Evolutionary conservation across 371 early-diverging fungal genomes (phyloP).

Genomic region (Rozella allomycis): DNA sequence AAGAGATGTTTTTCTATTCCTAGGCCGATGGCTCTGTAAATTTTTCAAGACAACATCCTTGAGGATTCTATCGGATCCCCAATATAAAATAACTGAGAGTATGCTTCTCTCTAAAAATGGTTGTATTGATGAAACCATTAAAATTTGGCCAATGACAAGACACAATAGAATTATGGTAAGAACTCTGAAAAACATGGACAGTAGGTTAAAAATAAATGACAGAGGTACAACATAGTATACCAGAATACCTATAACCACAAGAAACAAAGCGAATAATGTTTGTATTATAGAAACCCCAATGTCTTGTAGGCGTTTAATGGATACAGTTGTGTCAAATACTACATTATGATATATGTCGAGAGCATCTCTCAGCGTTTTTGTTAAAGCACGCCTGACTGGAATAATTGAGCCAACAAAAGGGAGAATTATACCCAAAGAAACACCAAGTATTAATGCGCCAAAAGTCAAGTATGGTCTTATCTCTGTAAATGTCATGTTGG

Average conservation of each 20-base stretch:
- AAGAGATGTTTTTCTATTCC: conserved; percentile 8
- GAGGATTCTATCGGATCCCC: conserved; percentile 2
- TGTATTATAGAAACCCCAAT: conserved; percentile 4
- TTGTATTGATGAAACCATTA: conserved; percentile 6
- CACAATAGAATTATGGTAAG: conserved; percentile 7
- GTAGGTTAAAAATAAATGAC: conserved; percentile 4
- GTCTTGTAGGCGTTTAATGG: conserved; percentile 3
- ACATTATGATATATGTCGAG: conserved; percentile 8
- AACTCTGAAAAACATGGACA: conserved; percentile 7
- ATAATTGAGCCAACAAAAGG: conserved; percentile 9
- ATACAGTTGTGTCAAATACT: conserved; percentile 3
- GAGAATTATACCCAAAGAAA: conserved; percentile 5
- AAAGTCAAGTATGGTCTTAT: not conserved
- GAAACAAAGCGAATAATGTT: conserved; percentile 2
- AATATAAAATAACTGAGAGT: conserved; percentile 1
- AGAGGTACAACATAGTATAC: conserved; percentile 10
- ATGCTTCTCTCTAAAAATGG: conserved; percentile 1
- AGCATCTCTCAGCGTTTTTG: conserved; percentile 8
- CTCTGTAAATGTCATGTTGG: conserved; percentile 1
- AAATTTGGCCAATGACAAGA: conserved; percentile 6
- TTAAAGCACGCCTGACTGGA: conserved; percentile 6
- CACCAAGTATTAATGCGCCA: conserved; percentile 3
- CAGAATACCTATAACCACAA: conserved; percentile 7
- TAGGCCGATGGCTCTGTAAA: conserved; percentile 4
- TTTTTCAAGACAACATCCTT: conserved; percentile 8